phyloP scores from a whole-genome alignment of 768 basidiomycete genomes.

The Tylopilus felleus region DNA sequence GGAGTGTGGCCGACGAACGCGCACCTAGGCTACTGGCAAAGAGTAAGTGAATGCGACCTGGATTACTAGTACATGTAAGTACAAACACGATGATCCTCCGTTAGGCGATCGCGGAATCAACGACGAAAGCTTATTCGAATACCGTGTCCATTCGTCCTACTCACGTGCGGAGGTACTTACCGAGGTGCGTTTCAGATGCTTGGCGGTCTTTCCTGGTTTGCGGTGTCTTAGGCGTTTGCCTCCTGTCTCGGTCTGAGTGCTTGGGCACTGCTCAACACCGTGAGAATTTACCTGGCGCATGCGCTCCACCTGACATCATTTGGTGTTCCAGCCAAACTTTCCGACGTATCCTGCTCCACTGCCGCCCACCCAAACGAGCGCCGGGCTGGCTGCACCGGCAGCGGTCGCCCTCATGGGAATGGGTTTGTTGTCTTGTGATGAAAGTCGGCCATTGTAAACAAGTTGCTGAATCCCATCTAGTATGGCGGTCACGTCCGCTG shows the following conservation, averaged over 20 bases:
- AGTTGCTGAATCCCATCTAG: conserved; percentile 10
- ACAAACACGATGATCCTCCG: not conserved
- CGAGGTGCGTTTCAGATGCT: conserved; percentile 38
- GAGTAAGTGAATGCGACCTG: conserved; percentile 8
- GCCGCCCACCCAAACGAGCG: conserved; percentile 36
- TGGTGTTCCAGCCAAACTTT: conserved; percentile 40
- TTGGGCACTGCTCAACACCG: conserved; percentile 33
- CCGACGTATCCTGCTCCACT: conserved; percentile 46
- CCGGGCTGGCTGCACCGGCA: conserved; percentile 46
- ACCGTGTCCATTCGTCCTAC: too few relatives aligned
- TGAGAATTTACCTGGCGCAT: conserved; percentile 6
- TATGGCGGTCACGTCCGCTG: conserved; percentile 48
- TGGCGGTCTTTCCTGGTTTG: conserved; percentile 43
- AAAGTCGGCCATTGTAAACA: not conserved
- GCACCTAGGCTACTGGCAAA: conserved; percentile 49
- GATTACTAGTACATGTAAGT: not conserved
- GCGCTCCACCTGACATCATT: not conserved
- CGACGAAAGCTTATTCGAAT: not conserved
- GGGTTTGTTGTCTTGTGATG: conserved; percentile 40
- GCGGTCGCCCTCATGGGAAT: conserved; percentile 46
- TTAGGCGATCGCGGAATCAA: not conserved
- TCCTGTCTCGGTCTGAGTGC: conserved; percentile 46
- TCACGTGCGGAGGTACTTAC: not conserved
- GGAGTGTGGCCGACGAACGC: not conserved
- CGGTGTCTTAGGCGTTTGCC: conserved; percentile 31